Conservation (phyloP, 2,329 filamentous ascomycete genomes). For the Claviceps spartinae region DNA sequence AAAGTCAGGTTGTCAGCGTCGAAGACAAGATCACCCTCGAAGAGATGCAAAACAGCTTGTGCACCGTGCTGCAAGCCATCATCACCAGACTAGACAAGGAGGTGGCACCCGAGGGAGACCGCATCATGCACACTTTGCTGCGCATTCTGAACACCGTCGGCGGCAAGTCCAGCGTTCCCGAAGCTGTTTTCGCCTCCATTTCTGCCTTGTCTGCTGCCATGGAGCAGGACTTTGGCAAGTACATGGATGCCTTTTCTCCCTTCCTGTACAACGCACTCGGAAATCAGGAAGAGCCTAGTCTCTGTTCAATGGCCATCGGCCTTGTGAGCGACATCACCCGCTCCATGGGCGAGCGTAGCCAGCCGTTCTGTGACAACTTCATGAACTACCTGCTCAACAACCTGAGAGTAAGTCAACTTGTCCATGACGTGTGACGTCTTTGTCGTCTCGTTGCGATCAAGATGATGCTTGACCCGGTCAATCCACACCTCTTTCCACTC, state of each 20-base stretch:
- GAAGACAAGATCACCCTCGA: slow-evolving; percentile 93
- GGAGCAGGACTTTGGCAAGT: slow-evolving; percentile 87
- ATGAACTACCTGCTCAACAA: slow-evolving; percentile 98
- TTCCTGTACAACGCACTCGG: slow-evolving; percentile 88
- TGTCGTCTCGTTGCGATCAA: no score
- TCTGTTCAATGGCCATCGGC: slow-evolving; percentile 95
- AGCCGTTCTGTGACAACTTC: slow-evolving; percentile 91
- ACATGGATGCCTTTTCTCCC: slow-evolving; percentile 90
- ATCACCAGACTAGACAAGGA: slow-evolving; percentile 84
- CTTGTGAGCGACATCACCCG: slow-evolving; percentile 93
- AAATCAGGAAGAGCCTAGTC: slow-evolving; percentile 87
- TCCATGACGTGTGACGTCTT: no score
- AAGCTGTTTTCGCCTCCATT: slow-evolving; percentile 83
- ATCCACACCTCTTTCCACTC: no score
- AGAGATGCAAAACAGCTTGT: slow-evolving; percentile 94
- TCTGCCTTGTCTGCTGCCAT: slow-evolving; percentile 84
- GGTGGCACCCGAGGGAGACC: slow-evolving; percentile 77
- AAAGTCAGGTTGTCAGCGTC: slow-evolving; percentile 87
- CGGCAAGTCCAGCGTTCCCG: slow-evolving; percentile 83
- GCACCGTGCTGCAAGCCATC: slow-evolving; percentile 82
- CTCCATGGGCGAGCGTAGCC: slow-evolving; percentile 76
- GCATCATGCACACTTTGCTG: slow-evolving; percentile 82
- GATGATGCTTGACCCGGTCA: no score
- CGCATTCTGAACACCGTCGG: slow-evolving; percentile 66
- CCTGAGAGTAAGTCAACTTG: slow-evolving; percentile 48